Evolutionary conservation across 768 basidiomycete species (phyloP), one percentile per base, ranked within the genome.

Genomic region (Scleroderma citrinum): DNA sequence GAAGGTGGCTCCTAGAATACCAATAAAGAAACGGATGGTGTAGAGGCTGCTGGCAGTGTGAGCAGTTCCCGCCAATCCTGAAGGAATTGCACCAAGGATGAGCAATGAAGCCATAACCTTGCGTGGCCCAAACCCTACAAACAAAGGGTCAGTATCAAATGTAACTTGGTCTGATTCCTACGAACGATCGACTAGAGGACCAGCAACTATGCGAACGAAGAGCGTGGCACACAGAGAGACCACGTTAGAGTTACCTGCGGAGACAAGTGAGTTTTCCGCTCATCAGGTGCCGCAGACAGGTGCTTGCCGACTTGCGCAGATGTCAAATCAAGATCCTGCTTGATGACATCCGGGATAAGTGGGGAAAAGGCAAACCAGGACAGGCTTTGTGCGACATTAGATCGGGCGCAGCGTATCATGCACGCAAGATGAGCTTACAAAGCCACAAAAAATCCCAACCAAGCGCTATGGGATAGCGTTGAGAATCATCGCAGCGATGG

Each of bases 291-390:
- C 48, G 31, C 39, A 46, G 34, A 35, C 45, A 37, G 20, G 14
- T 12, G 46, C 61, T 16, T 30, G 65, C 67, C 72, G 21, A 82
- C 69, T 61, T 81, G 68, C 5, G 59, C 66, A 7, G 67, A 52
- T 3, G 76, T 75, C 21, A 83, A 65, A 1, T 72, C 62, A 49
- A 82, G 69, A 61, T 82, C 80, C 21, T 59, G 56, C 53, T 72
- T 74, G 63, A 83, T 81, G 26, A 71, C 76, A 8, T 77, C 75
- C 0, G 79, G 76, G 30, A 80, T 72, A 14, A 82, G 72, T 0
- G 81, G 80, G 17, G 80, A 70, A 56, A 83, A 82, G 2, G 80
- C 79, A 49, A 82, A 81, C 81, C 80, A 76, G 1, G 69, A 68
- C 21, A 71, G 46, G 40, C 69, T 70, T 42, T 14, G 26, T 13